phyloP scores from a whole-genome alignment of 768 basidiomycete genomes.

The Mycena chlorophos region DNA sequence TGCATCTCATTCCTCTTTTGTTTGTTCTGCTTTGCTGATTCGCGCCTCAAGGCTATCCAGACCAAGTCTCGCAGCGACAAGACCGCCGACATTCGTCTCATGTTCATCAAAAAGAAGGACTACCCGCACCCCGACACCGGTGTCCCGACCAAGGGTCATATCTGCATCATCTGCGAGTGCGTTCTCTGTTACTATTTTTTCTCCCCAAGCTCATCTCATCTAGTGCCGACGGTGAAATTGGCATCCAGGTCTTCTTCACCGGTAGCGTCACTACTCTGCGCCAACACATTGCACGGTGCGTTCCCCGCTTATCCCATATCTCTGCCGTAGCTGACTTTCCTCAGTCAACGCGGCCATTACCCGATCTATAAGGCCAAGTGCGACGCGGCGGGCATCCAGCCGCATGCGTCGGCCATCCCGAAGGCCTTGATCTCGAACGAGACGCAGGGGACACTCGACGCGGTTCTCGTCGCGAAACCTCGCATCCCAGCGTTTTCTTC shows the following conservation, averaged over 20 bases:
- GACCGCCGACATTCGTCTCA: not conserved
- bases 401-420: not conserved
- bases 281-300: not conserved
- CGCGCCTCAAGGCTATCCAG: not conserved
- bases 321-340: not conserved
- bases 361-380: not conserved
- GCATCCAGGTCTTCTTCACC: not conserved
- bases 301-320: not conserved
- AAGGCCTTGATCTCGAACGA: not conserved
- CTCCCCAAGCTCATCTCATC: not conserved
- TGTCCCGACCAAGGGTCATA: not conserved
- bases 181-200: not conserved
- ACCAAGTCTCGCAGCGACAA: not conserved
- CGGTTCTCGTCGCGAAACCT: not conserved
- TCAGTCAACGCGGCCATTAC: not conserved
- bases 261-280: not conserved
- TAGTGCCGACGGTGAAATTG: not conserved
- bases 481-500: not conserved
- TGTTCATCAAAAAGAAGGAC: not conserved
- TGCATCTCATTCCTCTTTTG: too few species aligned
- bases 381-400: not conserved
- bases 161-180: not conserved
- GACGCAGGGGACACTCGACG: not conserved
- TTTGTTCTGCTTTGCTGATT: not conserved
- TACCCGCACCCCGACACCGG: not conserved